phyloP scores from a whole-genome alignment of 2,329 filamentous ascomycete genomes.

The Penicillium sp. region DNA sequence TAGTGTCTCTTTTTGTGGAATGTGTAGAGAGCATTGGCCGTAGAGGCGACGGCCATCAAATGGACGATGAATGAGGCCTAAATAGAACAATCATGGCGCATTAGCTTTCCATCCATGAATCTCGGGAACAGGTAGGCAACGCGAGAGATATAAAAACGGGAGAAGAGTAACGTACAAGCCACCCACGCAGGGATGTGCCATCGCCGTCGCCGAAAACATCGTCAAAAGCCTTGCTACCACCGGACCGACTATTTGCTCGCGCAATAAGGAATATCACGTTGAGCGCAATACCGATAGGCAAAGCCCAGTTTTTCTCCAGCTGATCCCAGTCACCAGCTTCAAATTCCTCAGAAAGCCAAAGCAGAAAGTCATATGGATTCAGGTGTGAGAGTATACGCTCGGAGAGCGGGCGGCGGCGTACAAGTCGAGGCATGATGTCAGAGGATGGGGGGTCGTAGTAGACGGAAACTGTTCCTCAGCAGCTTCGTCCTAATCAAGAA shows the following conservation, averaged over 20 bases:
- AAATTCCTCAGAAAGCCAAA: constrained; percentile 90
- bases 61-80: constrained; percentile 72
- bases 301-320: constrained; percentile 67
- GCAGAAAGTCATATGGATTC: constrained; percentile 83
- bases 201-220: constrained; percentile 80
- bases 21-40: constrained; percentile 76
- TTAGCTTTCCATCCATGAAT: not conserved
- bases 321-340: constrained; percentile 91
- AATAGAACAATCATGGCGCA: not conserved
- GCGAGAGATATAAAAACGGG: not conserved
- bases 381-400: constrained; percentile 79
- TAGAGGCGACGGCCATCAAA: constrained; percentile 64
- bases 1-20: constrained; percentile 82
- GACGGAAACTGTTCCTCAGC: constrained; percentile 20
- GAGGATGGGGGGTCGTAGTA: not conserved
- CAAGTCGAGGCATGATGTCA: constrained; percentile 71
- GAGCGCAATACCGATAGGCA: constrained; percentile 70
- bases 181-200: constrained; percentile 65
- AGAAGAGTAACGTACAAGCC: constrained; percentile 54
- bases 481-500: constrained; percentile 15
- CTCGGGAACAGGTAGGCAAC: not conserved
- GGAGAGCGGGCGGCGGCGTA: constrained; percentile 74
- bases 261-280: constrained; percentile 82
- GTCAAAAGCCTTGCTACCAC: constrained; percentile 57
- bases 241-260: constrained; percentile 68